phyloP scores from a whole-genome alignment of 1,284 basidiomycete species.

The Taiwanofungus camphoratus region DNA sequence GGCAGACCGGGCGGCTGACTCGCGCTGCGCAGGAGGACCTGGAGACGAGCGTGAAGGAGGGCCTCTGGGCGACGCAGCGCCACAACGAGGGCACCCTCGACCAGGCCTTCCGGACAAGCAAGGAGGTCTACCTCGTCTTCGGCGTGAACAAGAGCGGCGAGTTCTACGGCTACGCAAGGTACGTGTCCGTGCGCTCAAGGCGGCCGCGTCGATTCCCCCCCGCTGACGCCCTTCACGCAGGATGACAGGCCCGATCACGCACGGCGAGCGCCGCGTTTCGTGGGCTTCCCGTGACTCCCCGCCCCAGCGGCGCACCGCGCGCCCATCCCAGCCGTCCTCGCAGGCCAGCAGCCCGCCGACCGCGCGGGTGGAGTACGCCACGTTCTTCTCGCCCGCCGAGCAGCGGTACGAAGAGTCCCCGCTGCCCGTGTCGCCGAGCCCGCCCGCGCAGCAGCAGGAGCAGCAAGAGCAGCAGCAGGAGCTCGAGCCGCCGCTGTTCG shows the following conservation, averaged over 20 bases:
- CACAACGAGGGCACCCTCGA: conserved; percentile 91
- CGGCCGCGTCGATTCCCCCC: background rate
- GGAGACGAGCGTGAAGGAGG: conserved; percentile 77
- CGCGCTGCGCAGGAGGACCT: conserved; percentile 62
- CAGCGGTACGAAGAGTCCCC: conserved; percentile 37
- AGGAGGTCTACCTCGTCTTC: conserved; percentile 85
- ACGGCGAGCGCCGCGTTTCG: conserved; percentile 44
- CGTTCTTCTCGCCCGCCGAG: conserved; percentile 38
- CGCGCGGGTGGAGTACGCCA: conserved; percentile 16
- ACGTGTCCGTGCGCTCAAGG: conserved; percentile 19
- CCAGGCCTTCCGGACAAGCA: conserved; percentile 85
- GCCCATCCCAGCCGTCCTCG: conserved; percentile 11
- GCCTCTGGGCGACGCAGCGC: conserved; percentile 88
- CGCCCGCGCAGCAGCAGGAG: background rate
- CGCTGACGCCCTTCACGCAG: conserved; percentile 29
- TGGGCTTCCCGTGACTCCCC: conserved; percentile 52
- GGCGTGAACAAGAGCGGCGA: conserved; percentile 89
- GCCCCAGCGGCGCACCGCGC: conserved; percentile 19
- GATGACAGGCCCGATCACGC: conserved; percentile 57
- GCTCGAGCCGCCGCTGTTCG: background rate
- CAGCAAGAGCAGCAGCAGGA: background rate
- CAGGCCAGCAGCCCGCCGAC: conserved; percentile 16
- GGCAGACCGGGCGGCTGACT: conserved; percentile 5
- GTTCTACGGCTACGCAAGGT: conserved; percentile 87
- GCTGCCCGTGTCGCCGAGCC: conserved; percentile 14